Base-by-base conservation (phyloP, 192 early-diverging fungal genomes). In the Coemansia sp. region DNA sequence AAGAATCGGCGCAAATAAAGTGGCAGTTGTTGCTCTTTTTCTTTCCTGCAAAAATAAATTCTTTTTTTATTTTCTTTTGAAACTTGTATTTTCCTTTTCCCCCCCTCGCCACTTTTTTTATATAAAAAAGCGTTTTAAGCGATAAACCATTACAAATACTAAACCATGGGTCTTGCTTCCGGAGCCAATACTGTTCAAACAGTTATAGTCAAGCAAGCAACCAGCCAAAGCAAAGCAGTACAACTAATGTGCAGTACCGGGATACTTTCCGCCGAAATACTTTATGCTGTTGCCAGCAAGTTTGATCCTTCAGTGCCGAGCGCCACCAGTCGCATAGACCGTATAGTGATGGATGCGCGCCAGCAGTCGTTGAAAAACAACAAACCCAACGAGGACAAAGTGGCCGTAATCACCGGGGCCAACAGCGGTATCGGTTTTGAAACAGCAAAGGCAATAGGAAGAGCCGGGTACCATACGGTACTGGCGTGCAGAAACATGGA, bases 341-440 rank as follows among this genome's bases (percentile, higher is more conserved):
- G 67, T 29, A 59, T 70, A 0, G 18, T 78, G 1, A 32, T 73
- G 55, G 66, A 78, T 8, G 18, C 66, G 25, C 63, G 67, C 34
- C 28, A 52, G 5, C 49, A 51, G 63, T 38, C 55, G 3, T 18
- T 54, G 42, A n/a, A 31, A 7, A 58, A 59, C 38, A 42, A 11
- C 11, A 28, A 49, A 7, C 33, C 48, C 33, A 68, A 77, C 42
- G 77, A 74, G 61, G 11, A 66, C 0, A 71, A 71, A 56, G 42
- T 75, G 36, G 77, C 77, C 7, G 58, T 80, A 12, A 72, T 80
- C 20, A 80, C 77, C n/a, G 88, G 88, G 5, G 88, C 87, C 29
- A 88, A 89, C 68, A 57, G 73, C 30, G 88, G 88, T 8, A 81
- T 88, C 17, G 88, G 88, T 12, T 84, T 66, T 48, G 86, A 86